Evolutionary conservation across 2,329 filamentous ascomycete species (phyloP), one percentile per base, ranked within the genome.

Genomic region (Thelonectria olida): DNA sequence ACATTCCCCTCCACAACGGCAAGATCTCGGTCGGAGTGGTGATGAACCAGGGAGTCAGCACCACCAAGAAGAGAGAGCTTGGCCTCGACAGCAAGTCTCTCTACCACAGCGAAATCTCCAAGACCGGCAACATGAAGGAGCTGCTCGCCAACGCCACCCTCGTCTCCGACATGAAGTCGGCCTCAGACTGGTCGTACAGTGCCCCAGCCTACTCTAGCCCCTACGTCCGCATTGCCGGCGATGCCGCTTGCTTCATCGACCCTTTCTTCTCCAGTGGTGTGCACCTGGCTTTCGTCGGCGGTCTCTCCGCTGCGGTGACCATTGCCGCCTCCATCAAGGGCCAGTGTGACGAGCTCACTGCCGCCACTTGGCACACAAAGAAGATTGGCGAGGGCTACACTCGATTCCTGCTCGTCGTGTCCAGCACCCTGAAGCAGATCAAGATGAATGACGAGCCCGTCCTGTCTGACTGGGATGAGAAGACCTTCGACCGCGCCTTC

Each of bases 161-260:
- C 1, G 69, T 75, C 0, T 69, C 74, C 0, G 72, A 77, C 0
- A 58, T 82, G 61, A 79, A 78, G 59, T 69, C 73, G 0, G 82
- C 80, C 2, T 80, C 80, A 0, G 82, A 84, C 68, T 84, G 73
- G 71, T 84, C 81, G 1, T 84, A 84, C 66, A 80, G 72, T 45
- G 76, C 82, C 4, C 74, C 77, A 0, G 58, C 69, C 0, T 85
- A 85, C 62, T 76, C 80, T 1, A 55, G 69, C n/a, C 75, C 76
- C 1, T 61, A 77, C 54, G 65, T 74, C 4, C 80, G 81, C 17
- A 74, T 83, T 10, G 75, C 70, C 5, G 81, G 82, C 2, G 81
- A 84, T 59, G 81, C 81, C 0, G 82, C 80, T 2, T 79, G 76
- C 62, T 84, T 84, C 62, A 82, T 84, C 59, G 81, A 84, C 58